Base-by-base conservation (phyloP, 306 rosid species). In the Luffa acutangula region DNA sequence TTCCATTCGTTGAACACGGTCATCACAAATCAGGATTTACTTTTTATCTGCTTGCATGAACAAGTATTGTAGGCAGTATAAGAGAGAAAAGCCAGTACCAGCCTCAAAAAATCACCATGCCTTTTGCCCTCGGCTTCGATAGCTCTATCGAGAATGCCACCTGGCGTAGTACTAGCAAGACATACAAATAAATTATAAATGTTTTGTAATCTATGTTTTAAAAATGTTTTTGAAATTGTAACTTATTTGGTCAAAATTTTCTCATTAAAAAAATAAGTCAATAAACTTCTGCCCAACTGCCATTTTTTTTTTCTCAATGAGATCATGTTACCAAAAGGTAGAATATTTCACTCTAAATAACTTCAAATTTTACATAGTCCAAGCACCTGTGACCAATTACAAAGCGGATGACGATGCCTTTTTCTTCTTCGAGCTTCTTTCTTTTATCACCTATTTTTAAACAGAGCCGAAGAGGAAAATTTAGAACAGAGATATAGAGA, bases 131-230 rank as follows among this genome's bases (percentile, higher is more conserved):
- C 91, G 1, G 91, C 91, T 83, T 84, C 91, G 37, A 88, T 51
- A 76, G 91, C 91, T 83, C 80, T 84, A 79, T 88, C 91, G 65
- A 88, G 89, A 69, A 88, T 88, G 78, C 91, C 91, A 7, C 91
- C 91, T 5, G 91, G 82, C 39, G 91, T 86, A 74, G 91, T 86
- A 86, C 91, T 88, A 79, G 31, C 80, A 72, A 85, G 14, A 79
- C 7, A 53, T 1, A 48, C 58, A 54, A 12, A 58, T 25, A 67
- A 41, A 41, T 20, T 45, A 36, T 34, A 1, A 77, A 4, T 76
- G 11, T 39, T 65, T 42, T 39, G 78, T 46, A 73, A 20, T 41
- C 36, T 37, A 65, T 37, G 13, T 37, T 66, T 37, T 66, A 17
- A 37, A 63, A 34, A 2, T 60, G 0, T 31, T 31, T 10, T 65